phyloP scores from a whole-genome alignment of 2,329 filamentous ascomycete genomes.

The Diatrype stigma region DNA sequence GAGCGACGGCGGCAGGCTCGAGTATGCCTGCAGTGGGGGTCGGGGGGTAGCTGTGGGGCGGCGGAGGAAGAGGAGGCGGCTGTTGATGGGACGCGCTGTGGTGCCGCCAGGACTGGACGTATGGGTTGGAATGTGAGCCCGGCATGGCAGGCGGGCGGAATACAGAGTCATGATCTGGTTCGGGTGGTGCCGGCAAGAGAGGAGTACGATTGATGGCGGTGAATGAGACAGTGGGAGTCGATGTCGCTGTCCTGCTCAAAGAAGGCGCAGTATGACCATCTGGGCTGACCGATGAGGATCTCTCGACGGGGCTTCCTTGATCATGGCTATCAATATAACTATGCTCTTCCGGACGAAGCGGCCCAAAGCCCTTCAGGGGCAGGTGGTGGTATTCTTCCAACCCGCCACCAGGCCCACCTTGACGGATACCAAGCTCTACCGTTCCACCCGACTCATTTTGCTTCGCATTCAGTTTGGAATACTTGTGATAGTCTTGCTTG shows the following conservation, averaged over 20 bases:
- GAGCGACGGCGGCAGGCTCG: constrained; percentile 7
- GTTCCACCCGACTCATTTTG: constrained; percentile 22
- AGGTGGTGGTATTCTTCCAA: constrained; percentile 49
- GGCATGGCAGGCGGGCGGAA: constrained; percentile 5
- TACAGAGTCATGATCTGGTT: constrained; percentile 2
- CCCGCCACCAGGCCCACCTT: constrained; percentile 44
- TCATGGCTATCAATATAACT: constrained; percentile 23
- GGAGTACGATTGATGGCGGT: constrained; percentile 34
- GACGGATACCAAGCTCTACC: constrained; percentile 34
- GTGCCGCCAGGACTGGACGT: constrained; percentile 16
- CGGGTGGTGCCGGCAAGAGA: constrained; percentile 7
- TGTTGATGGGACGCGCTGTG: constrained; percentile 10
- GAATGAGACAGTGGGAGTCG: constrained; percentile 31
- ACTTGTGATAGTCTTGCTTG: constrained; percentile 42
- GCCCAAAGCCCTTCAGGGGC: constrained; percentile 41
- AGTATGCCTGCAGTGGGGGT: constrained; percentile 8
- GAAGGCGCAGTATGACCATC: constrained; percentile 16
- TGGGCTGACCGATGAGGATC: constrained; percentile 21
- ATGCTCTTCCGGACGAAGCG: constrained; percentile 32
- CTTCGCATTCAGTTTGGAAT: constrained; percentile 16
- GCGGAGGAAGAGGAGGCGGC: constrained; percentile 5
- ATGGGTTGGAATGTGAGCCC: constrained; percentile 12
- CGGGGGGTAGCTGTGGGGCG: constrained; percentile 12
- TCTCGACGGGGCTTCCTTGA: constrained; percentile 27
- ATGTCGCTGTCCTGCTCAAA: constrained; percentile 23